Percentiles rank a stretch among this genome's conserved stretches.
Evolutionary conservation across 768 basidiomycete species (phyloP).

Genomic region (Macrolepiota fuliginosa): DNA sequence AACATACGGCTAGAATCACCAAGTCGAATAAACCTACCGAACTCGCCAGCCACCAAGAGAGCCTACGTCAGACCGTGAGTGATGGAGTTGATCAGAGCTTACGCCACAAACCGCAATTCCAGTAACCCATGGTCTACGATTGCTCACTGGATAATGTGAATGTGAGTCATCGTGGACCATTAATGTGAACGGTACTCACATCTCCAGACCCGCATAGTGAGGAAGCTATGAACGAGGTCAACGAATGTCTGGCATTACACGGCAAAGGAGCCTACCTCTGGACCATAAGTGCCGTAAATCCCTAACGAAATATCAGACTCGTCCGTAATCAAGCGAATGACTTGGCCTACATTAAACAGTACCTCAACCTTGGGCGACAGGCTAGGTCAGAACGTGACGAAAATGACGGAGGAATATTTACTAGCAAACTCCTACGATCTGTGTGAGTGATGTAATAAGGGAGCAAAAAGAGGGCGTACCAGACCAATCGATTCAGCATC

Average conservation of each 20-base stretch:
- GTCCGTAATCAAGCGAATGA: background rate
- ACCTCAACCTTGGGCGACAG: conserved; percentile 38
- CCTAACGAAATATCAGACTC: conserved; percentile 21
- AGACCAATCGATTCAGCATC: conserved; percentile 33
- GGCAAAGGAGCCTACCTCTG: conserved; percentile 34
- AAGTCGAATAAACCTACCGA: conserved; percentile 26
- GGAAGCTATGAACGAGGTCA: no score
- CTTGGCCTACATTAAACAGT: conserved; percentile 41
- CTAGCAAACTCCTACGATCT: conserved; percentile 33
- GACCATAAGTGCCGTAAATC: conserved; percentile 45
- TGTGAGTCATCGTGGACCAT: no score
- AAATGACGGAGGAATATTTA: conserved; percentile 18
- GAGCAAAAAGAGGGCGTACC: conserved; percentile 28
- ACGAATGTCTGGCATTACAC: no score
- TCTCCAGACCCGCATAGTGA: conserved; percentile 42
- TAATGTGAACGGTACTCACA: no score
- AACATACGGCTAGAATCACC: background rate
- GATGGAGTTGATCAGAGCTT: background rate
- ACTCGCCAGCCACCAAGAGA: conserved; percentile 36
- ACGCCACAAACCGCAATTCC: conserved; percentile 28
- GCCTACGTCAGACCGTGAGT: conserved; percentile 16
- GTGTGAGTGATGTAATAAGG: background rate
- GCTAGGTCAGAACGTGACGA: background rate
- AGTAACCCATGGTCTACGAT: conserved; percentile 32
- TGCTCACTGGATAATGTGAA: conserved; percentile 37